Conservation (phyloP, 2,329 filamentous ascomycete genomes). For the Hysterium pulicare region DNA sequence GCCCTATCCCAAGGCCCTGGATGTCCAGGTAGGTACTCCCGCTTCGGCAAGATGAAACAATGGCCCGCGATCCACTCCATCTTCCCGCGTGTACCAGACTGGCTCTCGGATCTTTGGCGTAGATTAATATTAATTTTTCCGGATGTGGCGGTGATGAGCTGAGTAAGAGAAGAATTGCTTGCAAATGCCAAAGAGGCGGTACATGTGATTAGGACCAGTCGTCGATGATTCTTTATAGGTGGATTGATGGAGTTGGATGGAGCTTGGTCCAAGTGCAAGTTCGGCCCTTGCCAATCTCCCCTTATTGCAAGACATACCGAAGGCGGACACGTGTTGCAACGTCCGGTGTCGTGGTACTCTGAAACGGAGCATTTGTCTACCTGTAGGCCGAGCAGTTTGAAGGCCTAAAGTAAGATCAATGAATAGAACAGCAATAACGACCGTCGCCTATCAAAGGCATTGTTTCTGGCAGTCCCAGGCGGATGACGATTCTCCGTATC, state of each 20-base stretch:
- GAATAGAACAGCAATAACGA: background rate
- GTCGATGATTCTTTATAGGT: slow-evolving; percentile 2
- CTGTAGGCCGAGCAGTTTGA: slow-evolving; percentile 6
- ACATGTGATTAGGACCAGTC: no score
- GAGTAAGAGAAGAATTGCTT: slow-evolving; percentile 5
- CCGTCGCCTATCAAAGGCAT: background rate
- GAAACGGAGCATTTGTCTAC: slow-evolving; percentile 10
- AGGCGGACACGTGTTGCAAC: slow-evolving; percentile 13
- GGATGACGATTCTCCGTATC: background rate
- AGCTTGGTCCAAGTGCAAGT: background rate
- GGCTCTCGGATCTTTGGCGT: slow-evolving; percentile 4
- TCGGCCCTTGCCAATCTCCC: slow-evolving; percentile 8
- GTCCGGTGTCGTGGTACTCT: slow-evolving; percentile 4
- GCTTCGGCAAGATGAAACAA: slow-evolving; percentile 14
- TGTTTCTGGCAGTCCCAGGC: background rate
- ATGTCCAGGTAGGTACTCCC: slow-evolving; percentile 3
- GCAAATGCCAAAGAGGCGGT: no score
- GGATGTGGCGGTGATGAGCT: slow-evolving; percentile 2
- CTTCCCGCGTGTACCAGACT: slow-evolving; percentile 9
- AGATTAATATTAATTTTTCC: slow-evolving; percentile 6
- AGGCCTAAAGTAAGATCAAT: background rate
- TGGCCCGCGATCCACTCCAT: slow-evolving; percentile 3
- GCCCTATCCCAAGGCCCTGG: background rate
- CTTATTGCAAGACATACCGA: slow-evolving; percentile 1
- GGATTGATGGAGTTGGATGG: background rate